Evolutionary conservation across 441 rosid genomes (phyloP), one percentile per base, ranked within the genome.

Genomic region (Croton laevigatus): DNA sequence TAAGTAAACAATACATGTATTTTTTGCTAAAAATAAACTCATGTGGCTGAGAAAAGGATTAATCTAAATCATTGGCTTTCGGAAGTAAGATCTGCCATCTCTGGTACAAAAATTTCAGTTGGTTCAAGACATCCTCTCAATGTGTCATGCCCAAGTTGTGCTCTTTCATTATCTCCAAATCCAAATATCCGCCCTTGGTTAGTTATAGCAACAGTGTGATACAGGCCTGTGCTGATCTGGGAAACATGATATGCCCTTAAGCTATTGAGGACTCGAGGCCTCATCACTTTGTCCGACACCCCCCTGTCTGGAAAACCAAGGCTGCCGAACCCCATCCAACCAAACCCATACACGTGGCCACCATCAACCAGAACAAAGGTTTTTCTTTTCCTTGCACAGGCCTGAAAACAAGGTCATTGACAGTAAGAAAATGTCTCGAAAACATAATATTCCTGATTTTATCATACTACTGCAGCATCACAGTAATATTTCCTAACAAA

Each of bases 281-380:
- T 89, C 80, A 85, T 34, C 68, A 91, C 91, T 81, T 90, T 94
- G 72, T 90, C 94, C 0, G 88, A 86, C 34, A 65, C 77, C 58
- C 88, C 89, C 79, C 89, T 85, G 77, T 93, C 97, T 16, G 87
- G 91, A 78, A 91, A 90, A 54, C 97, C 97, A 5, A 94, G 91
- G 87, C 98, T 91, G 62, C 98, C 97, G 71, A 83, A 94, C 49
- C 86, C 97, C 94, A 86, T 90, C 93, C 89, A 89, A 51, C 98
- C 98, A 73, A 88, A 94, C 44, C 97, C 98, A 73, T 85, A 91
- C 66, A 88, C 84, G 1, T 69, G 66, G 36, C 98, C 98, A 17
- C 78, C 81, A 38, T 94, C 95, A 36, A 82, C 90, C 78, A 94
- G 81, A 61, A 94, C 96, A 79, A 94, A 94, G 7, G 98, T 87